phyloP scores from a whole-genome alignment of 306 rosid genomes.

The Carpinus viminea region DNA sequence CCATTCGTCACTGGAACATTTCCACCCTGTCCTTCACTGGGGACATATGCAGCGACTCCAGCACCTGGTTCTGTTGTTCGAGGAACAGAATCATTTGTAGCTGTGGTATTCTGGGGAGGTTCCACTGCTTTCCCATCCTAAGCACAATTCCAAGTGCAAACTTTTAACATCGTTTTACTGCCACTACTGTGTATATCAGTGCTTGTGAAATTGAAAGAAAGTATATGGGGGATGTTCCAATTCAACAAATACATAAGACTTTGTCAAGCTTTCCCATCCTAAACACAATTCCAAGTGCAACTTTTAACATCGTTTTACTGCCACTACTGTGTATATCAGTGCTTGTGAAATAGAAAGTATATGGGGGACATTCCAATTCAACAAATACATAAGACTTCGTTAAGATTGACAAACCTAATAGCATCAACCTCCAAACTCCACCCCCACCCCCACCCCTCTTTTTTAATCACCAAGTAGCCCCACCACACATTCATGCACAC shows the following conservation, averaged over 20 bases:
- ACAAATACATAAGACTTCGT: background rate
- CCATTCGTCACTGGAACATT: slow-evolving; percentile 43
- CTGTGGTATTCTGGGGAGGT: slow-evolving; percentile 38
- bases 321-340: background rate
- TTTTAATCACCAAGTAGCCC: background rate
- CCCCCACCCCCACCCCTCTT: background rate
- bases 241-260: background rate
- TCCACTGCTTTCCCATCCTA: slow-evolving; percentile 57
- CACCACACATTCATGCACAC: background rate
- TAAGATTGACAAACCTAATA: background rate
- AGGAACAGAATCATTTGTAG: slow-evolving; percentile 43
- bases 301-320: slow-evolving; percentile 1
- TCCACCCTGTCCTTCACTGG: slow-evolving; percentile 45
- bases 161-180: slow-evolving; percentile 1
- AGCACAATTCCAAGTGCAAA: slow-evolving; percentile 31
- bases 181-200: background rate
- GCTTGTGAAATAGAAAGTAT: background rate
- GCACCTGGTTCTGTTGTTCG: slow-evolving; percentile 45
- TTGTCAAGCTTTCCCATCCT: slow-evolving; percentile 36
- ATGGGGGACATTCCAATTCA: background rate
- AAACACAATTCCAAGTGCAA: slow-evolving; percentile 33
- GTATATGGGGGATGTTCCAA: background rate
- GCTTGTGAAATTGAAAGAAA: background rate
- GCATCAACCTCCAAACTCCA: background rate
- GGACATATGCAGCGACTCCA: slow-evolving; percentile 27